These are phyloP conservation scores for Didymella segeticola DNA, from an alignment of 2,329 filamentous ascomycete species.

Conservation along the genomic window DNA sequence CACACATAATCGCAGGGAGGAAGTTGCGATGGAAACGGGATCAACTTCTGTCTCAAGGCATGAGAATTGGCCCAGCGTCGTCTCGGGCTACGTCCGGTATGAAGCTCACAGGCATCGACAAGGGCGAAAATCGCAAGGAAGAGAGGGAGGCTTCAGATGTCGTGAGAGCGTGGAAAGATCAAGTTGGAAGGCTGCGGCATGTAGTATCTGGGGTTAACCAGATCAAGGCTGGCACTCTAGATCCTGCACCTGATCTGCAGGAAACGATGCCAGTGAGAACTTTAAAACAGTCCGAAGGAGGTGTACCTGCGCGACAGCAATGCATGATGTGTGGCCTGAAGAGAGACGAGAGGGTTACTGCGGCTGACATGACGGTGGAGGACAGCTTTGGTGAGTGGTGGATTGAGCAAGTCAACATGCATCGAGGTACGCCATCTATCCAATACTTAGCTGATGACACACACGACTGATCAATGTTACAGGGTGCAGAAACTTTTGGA, in stretches of 20 bases:
- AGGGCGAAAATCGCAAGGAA: conserved; percentile 80
- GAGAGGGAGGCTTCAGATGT: conserved; percentile 85
- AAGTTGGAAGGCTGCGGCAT: conserved; percentile 76
- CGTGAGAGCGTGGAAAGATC: conserved; percentile 74
- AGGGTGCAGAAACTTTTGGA: conserved; percentile 85
- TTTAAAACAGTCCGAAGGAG: conserved; percentile 68
- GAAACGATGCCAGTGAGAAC: conserved; percentile 72
- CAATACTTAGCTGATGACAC: neutral
- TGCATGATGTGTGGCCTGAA: conserved; percentile 89
- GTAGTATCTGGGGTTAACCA: conserved; percentile 72
- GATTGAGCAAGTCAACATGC: conserved; percentile 70
- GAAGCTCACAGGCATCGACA: conserved; percentile 89
- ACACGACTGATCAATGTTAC: conserved; percentile 30
- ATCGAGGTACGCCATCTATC: conserved; percentile 64
- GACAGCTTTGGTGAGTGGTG: conserved; percentile 98
- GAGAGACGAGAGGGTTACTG: conserved; percentile 80
- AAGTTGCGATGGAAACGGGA: conserved; percentile 92
- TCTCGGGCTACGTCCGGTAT: conserved; percentile 76
- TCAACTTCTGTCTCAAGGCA: conserved; percentile 80
- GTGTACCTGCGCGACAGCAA: conserved; percentile 72
- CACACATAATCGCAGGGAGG: conserved; percentile 82
- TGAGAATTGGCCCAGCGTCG: conserved; percentile 80
- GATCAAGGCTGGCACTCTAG: conserved; percentile 49
- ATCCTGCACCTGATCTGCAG: conserved; percentile 70
- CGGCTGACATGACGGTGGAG: conserved; percentile 77